Conservation (phyloP, 305 asterid species). For the Nicotiana rustica region DNA sequence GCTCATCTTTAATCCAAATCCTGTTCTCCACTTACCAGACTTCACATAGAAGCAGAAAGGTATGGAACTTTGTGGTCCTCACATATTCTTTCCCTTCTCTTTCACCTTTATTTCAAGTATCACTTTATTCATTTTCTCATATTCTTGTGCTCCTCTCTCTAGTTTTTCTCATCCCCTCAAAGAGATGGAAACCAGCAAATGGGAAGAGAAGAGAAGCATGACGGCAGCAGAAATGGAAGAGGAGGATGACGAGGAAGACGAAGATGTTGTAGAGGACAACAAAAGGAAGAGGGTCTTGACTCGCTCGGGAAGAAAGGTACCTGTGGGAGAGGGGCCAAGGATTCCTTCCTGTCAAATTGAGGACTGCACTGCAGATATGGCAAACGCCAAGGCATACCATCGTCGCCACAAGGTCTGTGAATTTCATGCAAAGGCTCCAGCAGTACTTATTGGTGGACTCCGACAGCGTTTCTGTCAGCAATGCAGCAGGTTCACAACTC, state of each 20-base stretch:
- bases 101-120: constrained; percentile 39
- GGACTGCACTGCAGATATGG: constrained; percentile 67
- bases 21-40: constrained; percentile 45
- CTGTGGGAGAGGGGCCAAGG: constrained; percentile 48
- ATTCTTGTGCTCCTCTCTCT: constrained; percentile 27
- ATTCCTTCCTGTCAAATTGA: constrained; percentile 75
- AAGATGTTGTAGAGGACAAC: constrained; percentile 54
- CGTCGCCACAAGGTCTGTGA: constrained; percentile 82
- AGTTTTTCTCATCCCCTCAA: constrained; percentile 23
- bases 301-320: constrained; percentile 48
- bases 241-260: constrained; percentile 46
- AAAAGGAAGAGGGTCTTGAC: constrained; percentile 60
- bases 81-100: constrained; percentile 43
- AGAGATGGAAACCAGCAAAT: constrained; percentile 66
- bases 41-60: constrained; percentile 47
- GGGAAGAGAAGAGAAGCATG: constrained; percentile 60
- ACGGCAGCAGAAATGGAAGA: constrained; percentile 41
- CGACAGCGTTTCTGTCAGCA: constrained; percentile 91
- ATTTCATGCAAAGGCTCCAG: constrained; percentile 76
- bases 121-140: constrained; percentile 33
- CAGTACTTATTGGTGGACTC: constrained; percentile 60
- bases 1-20: constrained; percentile 36
- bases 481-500: constrained; percentile 82
- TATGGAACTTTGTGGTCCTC: constrained; percentile 80
- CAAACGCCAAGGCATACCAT: constrained; percentile 67